Conservation (phyloP, 2,329 filamentous ascomycete species). For the Botrytis sinoallii region DNA sequence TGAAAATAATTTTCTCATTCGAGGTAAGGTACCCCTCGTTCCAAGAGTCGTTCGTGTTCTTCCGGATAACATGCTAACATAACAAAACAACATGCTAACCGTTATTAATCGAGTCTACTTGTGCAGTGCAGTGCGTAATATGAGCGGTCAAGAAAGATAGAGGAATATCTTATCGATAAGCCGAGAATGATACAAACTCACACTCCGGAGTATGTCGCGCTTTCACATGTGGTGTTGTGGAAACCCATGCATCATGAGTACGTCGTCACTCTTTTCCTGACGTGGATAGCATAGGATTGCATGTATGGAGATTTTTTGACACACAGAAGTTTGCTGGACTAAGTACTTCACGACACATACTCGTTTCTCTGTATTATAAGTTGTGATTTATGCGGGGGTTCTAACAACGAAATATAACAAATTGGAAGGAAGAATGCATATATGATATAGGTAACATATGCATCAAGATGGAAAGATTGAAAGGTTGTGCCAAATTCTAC, state of each 20-base stretch:
- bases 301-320: not conserved
- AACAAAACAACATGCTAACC: not conserved
- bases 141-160: conserved; percentile 15
- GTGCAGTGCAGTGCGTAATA: not conserved
- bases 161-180: conserved; percentile 18
- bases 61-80: not conserved
- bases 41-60: not conserved
- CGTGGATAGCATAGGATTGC: conserved; percentile 5
- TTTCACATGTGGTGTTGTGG: conserved; percentile 12
- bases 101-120: not conserved
- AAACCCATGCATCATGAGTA: not conserved
- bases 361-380: not conserved
- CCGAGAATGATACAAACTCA: not conserved
- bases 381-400: not conserved
- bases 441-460: not conserved
- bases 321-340: not conserved
- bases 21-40: not conserved
- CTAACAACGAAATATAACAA: not conserved
- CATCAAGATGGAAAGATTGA: not conserved
- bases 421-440: not conserved
- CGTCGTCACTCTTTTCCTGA: not conserved
- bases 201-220: not conserved
- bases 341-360: not conserved
- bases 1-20: not conserved
- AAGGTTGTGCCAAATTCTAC: not conserved